Percentiles rank a stretch among this genome's conserved stretches.
These are phyloP conservation scores for Tricholoma hemisulphureum DNA, from an alignment of 768 basidiomycete species.

Conservation along the genomic window DNA sequence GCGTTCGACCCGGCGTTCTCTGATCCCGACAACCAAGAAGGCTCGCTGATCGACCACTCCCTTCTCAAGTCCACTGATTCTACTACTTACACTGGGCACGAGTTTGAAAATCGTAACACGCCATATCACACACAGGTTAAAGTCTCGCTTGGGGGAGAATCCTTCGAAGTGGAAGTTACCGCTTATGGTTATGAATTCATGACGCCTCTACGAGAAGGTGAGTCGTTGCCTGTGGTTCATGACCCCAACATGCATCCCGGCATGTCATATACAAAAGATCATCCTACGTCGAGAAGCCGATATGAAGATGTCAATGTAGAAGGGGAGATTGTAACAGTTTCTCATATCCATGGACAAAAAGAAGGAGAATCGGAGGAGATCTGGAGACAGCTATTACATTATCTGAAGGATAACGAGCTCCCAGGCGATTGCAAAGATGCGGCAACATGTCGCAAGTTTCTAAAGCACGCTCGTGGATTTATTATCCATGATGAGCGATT, in stretches of 20 bases:
- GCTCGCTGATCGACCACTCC: background rate
- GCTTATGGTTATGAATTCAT: constrained; percentile 13
- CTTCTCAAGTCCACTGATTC: background rate
- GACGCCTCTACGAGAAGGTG: constrained; percentile 11
- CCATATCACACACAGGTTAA: constrained; percentile 12
- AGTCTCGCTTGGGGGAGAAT: constrained; percentile 12
- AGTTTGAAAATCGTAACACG: constrained; percentile 4
- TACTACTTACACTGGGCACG: background rate
- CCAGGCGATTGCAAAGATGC: background rate
- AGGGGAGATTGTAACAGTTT: background rate
- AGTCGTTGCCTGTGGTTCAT: too few species aligned
- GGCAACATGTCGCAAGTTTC: background rate
- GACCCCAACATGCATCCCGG: too few species aligned
- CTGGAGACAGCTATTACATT: constrained; percentile 14
- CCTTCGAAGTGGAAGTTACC: constrained; percentile 26
- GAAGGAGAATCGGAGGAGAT: constrained; percentile 6
- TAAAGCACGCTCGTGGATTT: constrained; percentile 7
- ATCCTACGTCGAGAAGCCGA: too few species aligned
- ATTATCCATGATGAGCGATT: constrained; percentile 19
- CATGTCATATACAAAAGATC: too few species aligned
- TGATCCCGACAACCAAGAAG: background rate
- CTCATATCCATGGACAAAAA: constrained; percentile 7
- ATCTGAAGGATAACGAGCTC: background rate
- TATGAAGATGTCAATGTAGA: background rate
- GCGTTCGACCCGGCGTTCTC: background rate